These are phyloP conservation scores for Lolium perenne DNA, from an alignment of 176 grass and related monocot genomes.

Conservation along the genomic window DNA sequence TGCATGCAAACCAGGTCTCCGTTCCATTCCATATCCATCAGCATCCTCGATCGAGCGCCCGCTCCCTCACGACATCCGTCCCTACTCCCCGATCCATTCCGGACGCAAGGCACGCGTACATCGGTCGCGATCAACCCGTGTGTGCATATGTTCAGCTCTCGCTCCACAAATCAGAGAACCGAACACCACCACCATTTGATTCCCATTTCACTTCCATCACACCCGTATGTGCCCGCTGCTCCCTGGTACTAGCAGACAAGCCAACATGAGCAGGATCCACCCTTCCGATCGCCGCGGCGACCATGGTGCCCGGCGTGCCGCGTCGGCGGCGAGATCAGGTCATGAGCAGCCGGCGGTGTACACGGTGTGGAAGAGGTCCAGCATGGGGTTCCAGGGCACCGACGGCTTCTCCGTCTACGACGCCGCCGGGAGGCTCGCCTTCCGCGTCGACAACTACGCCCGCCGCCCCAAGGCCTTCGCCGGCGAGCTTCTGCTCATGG, in stretches of 20 bases:
- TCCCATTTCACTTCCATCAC: neutral
- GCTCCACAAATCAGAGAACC: neutral
- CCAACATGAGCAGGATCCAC: constrained; percentile 64
- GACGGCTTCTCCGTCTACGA: constrained; percentile 96
- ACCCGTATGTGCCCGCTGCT: neutral
- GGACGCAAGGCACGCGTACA: neutral
- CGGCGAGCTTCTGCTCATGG: constrained; percentile 83
- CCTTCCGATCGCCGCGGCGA: constrained; percentile 24
- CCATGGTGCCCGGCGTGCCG: neutral
- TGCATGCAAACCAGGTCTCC: constrained; percentile 28
- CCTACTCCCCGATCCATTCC: neutral
- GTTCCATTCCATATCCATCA: constrained; percentile 15
- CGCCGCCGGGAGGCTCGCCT: constrained; percentile 58
- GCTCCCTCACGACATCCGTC: constrained; percentile 22
- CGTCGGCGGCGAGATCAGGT: neutral
- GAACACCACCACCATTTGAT: neutral
- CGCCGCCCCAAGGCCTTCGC: constrained; percentile 61
- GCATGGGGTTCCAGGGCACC: constrained; percentile 91
- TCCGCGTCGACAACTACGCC: constrained; percentile 91
- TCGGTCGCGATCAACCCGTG: neutral
- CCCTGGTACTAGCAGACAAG: neutral
- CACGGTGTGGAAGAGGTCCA: constrained; percentile 99
- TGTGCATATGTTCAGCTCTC: neutral
- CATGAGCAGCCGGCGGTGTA: constrained; percentile 42
- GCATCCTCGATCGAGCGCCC: neutral